These are phyloP conservation scores for Euphorbia corollata DNA, from an alignment of 441 rosid genomes.

Conservation along the genomic window DNA sequence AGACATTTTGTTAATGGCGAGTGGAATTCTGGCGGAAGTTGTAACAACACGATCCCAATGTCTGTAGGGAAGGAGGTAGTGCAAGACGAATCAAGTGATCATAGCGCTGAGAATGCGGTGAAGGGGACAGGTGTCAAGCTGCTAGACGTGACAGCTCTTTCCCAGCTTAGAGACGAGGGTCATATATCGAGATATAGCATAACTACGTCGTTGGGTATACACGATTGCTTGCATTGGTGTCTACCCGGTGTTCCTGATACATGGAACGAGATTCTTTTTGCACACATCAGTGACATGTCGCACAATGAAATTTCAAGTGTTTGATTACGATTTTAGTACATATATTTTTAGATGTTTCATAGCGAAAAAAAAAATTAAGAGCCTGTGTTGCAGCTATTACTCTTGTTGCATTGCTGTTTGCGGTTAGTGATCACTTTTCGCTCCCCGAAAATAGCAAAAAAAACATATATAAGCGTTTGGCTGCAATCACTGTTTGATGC, in stretches of 20 bases:
- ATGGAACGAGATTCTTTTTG: conserved; percentile 83
- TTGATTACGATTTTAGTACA: too few species aligned
- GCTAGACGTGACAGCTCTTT: conserved; percentile 66
- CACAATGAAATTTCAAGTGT: too few species aligned
- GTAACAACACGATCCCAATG: conserved; percentile 73
- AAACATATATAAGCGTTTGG: too few species aligned
- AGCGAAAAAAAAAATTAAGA: too few species aligned
- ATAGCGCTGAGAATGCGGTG: conserved; percentile 51
- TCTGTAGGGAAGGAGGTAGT: conserved; percentile 68
- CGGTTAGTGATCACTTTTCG: too few species aligned
- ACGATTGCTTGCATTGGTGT: conserved; percentile 95
- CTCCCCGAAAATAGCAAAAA: too few species aligned
- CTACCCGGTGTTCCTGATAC: conserved; percentile 92
- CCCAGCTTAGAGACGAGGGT: conserved; percentile 83
- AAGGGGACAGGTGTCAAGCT: conserved; percentile 70
- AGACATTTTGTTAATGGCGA: conserved; percentile 86
- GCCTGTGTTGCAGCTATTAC: too few species aligned
- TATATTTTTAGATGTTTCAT: too few species aligned
- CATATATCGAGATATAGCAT: conserved; percentile 76
- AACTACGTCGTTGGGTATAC: conserved; percentile 51
- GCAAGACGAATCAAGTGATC: conserved; percentile 67
- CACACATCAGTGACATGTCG: conserved; percentile 34
- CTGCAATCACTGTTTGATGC: too few species aligned
- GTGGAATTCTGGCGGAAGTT: conserved; percentile 97
- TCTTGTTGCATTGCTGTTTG: too few species aligned